Base-by-base conservation (phyloP, 805 yeast genomes). In the Komagataella phaffii region DNA sequence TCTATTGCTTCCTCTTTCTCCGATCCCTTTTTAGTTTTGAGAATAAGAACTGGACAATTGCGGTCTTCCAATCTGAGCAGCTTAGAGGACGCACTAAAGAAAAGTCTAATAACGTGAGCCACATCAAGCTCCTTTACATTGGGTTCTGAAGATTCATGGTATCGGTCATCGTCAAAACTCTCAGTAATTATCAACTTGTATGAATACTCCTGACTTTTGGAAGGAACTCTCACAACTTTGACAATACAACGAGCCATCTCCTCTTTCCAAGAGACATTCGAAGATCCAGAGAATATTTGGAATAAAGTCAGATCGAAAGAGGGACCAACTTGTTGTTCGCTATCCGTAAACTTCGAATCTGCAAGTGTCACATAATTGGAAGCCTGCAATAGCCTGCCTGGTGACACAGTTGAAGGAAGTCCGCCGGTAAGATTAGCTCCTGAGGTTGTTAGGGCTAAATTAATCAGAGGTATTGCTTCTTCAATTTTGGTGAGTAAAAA, bases 191-290 rank as follows among this genome's bases (percentile, higher is more conserved):
- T 8, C 14, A 30, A 5, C 40, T 30, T 30, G 40, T 30, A 30
- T 1, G 40, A 30, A 30, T 30, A 17, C 0, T 90, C 91, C 4
- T 88, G 81, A 2, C 85, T 85, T 54, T 82, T 78, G 62, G 83
- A 85, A 56, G 82, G 85, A 48, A 84, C 62, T 52, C 79, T 70
- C 3, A 72, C 64, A 2, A 85, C 69, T 3, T 66, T 58, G 14
- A 66, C 59, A 3, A 81, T 59, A 46, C 83, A 76, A 52, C 79
- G 72, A 17, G 88, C 81, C 64, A 71, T 76, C 49, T 81, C 81
- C 56, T 86, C 95, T 56, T 81, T 83, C 95, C 95, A 86, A 2
- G 77, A 70, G 2, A 85, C 72, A 51, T 76, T 59, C 48, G 74
- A 73, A 8, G 79, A 73, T 53, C 80, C 77, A 59, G 80, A 80